Base-by-base conservation (phyloP, 2,329 filamentous ascomycete species). In the Fusarium sp. region DNA sequence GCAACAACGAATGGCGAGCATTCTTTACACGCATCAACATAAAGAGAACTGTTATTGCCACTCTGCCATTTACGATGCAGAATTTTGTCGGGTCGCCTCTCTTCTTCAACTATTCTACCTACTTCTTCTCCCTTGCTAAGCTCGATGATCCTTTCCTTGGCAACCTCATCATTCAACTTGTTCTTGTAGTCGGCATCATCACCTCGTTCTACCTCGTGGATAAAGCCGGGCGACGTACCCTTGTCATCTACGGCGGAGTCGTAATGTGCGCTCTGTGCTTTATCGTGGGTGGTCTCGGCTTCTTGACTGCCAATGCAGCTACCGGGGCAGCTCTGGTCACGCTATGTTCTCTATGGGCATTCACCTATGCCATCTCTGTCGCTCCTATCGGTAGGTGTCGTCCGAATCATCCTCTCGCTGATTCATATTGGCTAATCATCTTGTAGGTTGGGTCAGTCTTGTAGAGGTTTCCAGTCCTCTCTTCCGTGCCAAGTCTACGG, bases 321-420 rank as follows among this genome's bases (percentile, higher is more conserved):
- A 36, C 54, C 4, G 40, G 54, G 37, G 43, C 36, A 37, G 62
- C 44, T 7, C 31, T 62, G 47, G 53, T 65, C 9, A 48, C 62
- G 9, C 34, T 65, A 10, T 65, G 62, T 41, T 50, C 62, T 31
- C 7, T 65, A 4, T 65, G 62, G 62, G 53, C 58, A n/a, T 65
- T 65, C 23, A 48, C 62, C 18, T 65, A 62, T 39, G 58, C 62
- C 2, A 53, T 62, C 43, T 43, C 58, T 13, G 47, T 65, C 11
- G 62, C 58, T 6, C 62, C 62, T 9, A 65, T 65, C 36, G 52
- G 62, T 58, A 65, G 16, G 52, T 5, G 8, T 18, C 2, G 6
- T 7, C 23, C 4, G 23, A 5, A 5, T 23, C 23, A 23, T 23
- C 5, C 1, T 5, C 23, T 23, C 23, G 23, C 23, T 23, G 4